phyloP scores from a whole-genome alignment of 768 basidiomycete genomes.

The Calvatia gigantea region DNA sequence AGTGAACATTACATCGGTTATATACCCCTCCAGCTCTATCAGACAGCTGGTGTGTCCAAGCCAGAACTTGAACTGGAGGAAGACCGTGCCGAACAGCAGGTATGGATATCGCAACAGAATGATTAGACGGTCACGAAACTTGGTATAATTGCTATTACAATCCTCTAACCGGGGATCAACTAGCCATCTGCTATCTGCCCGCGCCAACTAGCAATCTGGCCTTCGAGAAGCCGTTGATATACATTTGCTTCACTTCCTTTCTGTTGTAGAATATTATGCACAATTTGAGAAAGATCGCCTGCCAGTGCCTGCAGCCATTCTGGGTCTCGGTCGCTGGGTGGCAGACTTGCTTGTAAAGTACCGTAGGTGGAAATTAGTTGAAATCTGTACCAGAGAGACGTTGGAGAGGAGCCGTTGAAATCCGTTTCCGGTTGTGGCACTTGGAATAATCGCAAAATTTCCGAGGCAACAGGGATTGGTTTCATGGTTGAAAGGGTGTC shows the following conservation, averaged over 20 bases:
- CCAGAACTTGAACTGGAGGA: not conserved
- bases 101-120: not conserved
- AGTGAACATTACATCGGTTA: constrained; percentile 50
- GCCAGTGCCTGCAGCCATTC: constrained; percentile 29
- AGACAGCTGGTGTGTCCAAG: constrained; percentile 17
- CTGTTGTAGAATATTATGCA: constrained; percentile 19
- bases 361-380: constrained; percentile 36
- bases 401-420: not conserved
- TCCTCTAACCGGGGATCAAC: not conserved
- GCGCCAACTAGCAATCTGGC: constrained; percentile 4
- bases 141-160: not conserved
- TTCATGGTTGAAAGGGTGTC: not conserved
- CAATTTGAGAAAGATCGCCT: constrained; percentile 20
- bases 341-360: constrained; percentile 25
- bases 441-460: constrained; percentile 6
- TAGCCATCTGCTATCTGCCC: not conserved
- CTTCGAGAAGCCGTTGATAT: constrained; percentile 6
- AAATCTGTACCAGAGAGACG: constrained; percentile 30
- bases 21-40: constrained; percentile 44
- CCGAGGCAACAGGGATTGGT: not conserved
- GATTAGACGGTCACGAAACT: not conserved
- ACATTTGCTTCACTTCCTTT: constrained; percentile 12
- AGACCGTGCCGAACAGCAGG: not conserved
- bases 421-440: not conserved
- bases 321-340: constrained; percentile 25